Percentiles rank a stretch among this genome's conserved stretches.
Conservation (phyloP, 2,329 filamentous ascomycete genomes). For the Blumeriella jaapii region DNA sequence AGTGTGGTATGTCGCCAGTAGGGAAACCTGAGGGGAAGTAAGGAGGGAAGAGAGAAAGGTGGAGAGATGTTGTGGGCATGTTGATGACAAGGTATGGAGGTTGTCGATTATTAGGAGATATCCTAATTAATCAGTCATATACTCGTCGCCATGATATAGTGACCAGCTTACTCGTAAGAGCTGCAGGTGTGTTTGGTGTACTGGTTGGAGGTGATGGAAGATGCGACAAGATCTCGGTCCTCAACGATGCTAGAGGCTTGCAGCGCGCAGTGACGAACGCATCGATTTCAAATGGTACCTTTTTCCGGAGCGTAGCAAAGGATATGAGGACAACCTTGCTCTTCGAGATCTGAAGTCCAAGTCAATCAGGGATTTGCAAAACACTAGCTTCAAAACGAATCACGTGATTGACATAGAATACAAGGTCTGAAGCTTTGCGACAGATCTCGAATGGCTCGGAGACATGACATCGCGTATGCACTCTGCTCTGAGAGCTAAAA, state of each 20-base stretch:
- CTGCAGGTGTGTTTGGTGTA: conserved; percentile 5
- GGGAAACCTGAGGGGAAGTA: conserved; percentile 54
- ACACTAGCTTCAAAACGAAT: background rate
- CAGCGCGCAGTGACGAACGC: conserved; percentile 53
- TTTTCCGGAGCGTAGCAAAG: conserved; percentile 57
- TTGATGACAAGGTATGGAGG: conserved; percentile 53
- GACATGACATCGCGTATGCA: no score
- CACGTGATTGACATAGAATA: background rate
- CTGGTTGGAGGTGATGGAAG: conserved; percentile 15
- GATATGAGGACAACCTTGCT: conserved; percentile 65
- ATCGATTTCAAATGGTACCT: conserved; percentile 47
- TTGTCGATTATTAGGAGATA: conserved; percentile 71
- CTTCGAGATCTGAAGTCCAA: conserved; percentile 41
- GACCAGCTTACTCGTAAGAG: conserved; percentile 31
- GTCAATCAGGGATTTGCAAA: background rate
- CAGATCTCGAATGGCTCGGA: no score
- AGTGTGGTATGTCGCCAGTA: conserved; percentile 71
- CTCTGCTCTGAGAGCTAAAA: no score
- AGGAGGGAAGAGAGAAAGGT: conserved; percentile 59
- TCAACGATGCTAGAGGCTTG: conserved; percentile 44
- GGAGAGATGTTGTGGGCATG: conserved; percentile 45
- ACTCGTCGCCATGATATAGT: background rate
- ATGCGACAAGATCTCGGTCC: conserved; percentile 46
- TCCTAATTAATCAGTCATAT: conserved; percentile 33
- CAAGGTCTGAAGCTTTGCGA: no score